A percentile compares a stretch with the other conserved stretches of the same genome.
phyloP scores from a whole-genome alignment of 139 green algal genomes.

The Deuterostichococcus epilithicus region DNA sequence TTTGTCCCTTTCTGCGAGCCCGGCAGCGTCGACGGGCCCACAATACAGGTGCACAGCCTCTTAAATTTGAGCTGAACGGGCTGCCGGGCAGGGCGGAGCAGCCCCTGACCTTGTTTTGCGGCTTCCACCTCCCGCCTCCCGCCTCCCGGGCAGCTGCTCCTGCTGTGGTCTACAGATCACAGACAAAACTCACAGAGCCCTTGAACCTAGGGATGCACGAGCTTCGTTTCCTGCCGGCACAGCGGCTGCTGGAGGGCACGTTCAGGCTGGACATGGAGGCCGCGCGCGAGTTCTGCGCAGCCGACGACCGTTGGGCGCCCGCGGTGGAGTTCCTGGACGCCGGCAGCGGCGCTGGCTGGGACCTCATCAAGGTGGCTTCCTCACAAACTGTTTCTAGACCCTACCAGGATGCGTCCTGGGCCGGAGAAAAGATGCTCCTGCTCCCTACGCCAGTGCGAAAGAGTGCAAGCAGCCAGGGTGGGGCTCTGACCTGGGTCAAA shows the following conservation, averaged over 20 bases:
- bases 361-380: constrained; percentile 26
- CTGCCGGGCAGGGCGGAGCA: no score
- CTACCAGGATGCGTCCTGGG: no score
- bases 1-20: constrained; percentile 49
- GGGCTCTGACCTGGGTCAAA: no score
- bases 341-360: constrained; percentile 34
- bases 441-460: neutral
- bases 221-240: no score
- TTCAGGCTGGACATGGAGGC: constrained; percentile 43
- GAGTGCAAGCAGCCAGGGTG: no score
- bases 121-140: no score
- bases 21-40: constrained; percentile 48
- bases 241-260: constrained; percentile 45
- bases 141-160: no score
- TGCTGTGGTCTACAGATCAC: no score
- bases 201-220: no score
- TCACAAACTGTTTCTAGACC: neutral
- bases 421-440: no score
- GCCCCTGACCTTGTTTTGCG: no score
- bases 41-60: constrained; percentile 5
- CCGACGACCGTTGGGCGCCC: constrained; percentile 46
- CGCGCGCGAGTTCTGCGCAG: constrained; percentile 52
- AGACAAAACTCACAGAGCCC: no score
- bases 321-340: constrained; percentile 49
- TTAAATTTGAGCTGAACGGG: neutral